Base-by-base conservation (phyloP, 257 asterid genomes). In the Forsythia suspensa region DNA sequence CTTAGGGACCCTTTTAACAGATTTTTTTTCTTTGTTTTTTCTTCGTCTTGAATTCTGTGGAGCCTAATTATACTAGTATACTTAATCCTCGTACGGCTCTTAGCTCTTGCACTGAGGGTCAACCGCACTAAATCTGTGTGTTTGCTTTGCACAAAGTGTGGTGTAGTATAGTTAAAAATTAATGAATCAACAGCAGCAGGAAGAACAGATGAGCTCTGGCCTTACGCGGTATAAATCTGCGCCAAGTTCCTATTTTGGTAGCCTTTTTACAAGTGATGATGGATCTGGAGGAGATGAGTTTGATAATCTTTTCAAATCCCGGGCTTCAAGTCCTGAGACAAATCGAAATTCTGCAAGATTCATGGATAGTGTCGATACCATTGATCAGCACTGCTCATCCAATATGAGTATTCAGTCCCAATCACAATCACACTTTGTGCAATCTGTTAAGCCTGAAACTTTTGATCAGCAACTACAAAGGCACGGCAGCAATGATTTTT, bases 201-300 rank as follows among this genome's bases (percentile, higher is more conserved):
- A 59, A 24, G 70, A 63, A 9, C 70, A 79, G 76, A 81, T 80
- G 80, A 79, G 51, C 82, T 55, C 85, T 13, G 92, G 94, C 24
- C 80, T 91, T 80, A 82, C 90, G 24, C 90, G 96, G 24, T 88
- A 91, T 43, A 78, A 82, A 68, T 91, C 94, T 8, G 96, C 96
- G 2, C 96, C 96, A 10, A 89, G 91, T 76, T 88, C 96, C 13
- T 91, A 85, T 73, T 87, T 91, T 51, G 40, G 83, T 16, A 82
- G 76, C 85, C 41, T 88, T 15, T 80, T 89, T 1, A 38, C 79
- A 36, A 43, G 70, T 6, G 85, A 73, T 11, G 88, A 86, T 48
- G 88, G 81, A n/a, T 85, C 80, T 78, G 85, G 80, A 12, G 80
- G 81, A 13, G 93, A 86, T 70, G 95, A 87, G 76, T 83, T 86